These are phyloP conservation scores for Xylaria multiplex DNA, from an alignment of 2,329 filamentous ascomycete genomes.

Conservation along the genomic window DNA sequence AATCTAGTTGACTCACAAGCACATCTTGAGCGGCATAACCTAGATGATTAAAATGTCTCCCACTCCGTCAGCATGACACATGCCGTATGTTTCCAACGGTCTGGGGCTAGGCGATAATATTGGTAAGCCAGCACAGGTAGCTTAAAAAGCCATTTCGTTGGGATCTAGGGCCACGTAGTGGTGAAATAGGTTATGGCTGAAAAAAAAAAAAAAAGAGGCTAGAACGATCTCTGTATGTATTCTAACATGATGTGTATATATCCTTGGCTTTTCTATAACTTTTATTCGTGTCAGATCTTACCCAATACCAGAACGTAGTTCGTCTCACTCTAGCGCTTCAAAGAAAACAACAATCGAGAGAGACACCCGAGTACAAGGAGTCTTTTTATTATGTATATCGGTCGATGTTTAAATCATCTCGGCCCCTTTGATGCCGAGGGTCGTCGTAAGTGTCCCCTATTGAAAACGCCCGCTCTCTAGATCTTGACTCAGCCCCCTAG, in stretches of 20 bases:
- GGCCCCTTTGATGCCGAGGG: neutral
- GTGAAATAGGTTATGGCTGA: neutral
- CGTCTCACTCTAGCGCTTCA: neutral
- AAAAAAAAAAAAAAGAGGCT: neutral
- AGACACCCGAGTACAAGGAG: neutral
- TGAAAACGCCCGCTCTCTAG: constrained; percentile 34
- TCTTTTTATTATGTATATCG: neutral
- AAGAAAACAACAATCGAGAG: neutral
- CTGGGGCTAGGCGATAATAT: neutral
- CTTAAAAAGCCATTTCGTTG: neutral
- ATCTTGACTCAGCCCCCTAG: constrained; percentile 25
- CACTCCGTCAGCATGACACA: neutral
- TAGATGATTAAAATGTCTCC: neutral
- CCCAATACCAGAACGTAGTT: neutral
- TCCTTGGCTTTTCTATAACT: no score
- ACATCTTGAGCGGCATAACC: neutral
- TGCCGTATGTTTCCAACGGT: constrained; percentile 4
- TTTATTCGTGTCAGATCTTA: neutral
- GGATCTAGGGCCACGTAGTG: neutral
- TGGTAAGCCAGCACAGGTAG: neutral
- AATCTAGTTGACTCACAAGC: constrained; percentile 27
- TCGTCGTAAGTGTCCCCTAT: neutral
- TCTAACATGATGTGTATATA: no score
- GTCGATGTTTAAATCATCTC: neutral
- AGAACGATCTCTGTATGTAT: neutral